Conservation (phyloP, 2,329 filamentous ascomycete species). For the Alternaria brassicae region DNA sequence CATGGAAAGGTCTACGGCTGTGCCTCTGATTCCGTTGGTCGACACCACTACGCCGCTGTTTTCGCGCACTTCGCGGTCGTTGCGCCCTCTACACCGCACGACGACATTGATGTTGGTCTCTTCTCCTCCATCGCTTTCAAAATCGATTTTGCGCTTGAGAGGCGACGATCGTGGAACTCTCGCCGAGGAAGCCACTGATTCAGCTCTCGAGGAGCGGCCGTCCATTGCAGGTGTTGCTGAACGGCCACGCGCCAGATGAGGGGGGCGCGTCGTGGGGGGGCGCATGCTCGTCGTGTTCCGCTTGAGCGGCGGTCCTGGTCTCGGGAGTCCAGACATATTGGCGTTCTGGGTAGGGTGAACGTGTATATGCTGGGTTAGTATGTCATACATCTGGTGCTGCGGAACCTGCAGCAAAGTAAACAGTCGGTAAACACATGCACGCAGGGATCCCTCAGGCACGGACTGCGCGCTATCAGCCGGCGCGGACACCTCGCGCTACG, state of each 20-base stretch:
- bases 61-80: slow-evolving; percentile 88
- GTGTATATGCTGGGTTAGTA: slow-evolving; percentile 27
- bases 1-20: slow-evolving; percentile 85
- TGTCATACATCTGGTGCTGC: slow-evolving; percentile 15
- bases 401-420: slow-evolving; percentile 26
- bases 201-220: slow-evolving; percentile 72
- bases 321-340: slow-evolving; percentile 62
- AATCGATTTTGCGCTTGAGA: slow-evolving; percentile 85
- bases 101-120: slow-evolving; percentile 99
- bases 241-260: slow-evolving; percentile 58
- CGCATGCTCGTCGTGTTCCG: slow-evolving; percentile 60
- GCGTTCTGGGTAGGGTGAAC: slow-evolving; percentile 21
- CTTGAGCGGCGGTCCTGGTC: slow-evolving; percentile 60
- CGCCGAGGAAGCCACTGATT: slow-evolving; percentile 63
- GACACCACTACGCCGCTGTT: slow-evolving; percentile 93
- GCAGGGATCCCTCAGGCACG: slow-evolving; percentile 11
- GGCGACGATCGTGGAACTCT: slow-evolving; percentile 55
- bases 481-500: slow-evolving; percentile 15
- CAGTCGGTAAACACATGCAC: slow-evolving; percentile 26
- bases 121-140: slow-evolving; percentile 71
- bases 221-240: slow-evolving; percentile 56
- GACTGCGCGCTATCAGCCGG: background rate
- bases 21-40: slow-evolving; percentile 87
- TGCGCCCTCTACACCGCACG: slow-evolving; percentile 90
- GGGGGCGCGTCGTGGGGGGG: slow-evolving; percentile 61